Evolutionary conservation across 768 basidiomycete genomes (phyloP).

Genomic region (Xanthoconium stramineum): DNA sequence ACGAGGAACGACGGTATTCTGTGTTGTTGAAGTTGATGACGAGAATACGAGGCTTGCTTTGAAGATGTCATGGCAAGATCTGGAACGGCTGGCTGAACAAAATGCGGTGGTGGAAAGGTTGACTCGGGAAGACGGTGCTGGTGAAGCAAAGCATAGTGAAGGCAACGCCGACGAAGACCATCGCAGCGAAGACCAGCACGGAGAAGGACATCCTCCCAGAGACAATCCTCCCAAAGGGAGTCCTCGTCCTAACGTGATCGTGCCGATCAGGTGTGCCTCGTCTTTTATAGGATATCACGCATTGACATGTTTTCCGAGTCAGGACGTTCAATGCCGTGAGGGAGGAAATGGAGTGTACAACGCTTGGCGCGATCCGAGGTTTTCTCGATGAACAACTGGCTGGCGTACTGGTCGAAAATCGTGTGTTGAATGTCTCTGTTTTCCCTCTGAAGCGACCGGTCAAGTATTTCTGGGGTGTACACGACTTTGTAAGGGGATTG

Average conservation of each 20-base stretch:
- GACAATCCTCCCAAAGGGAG: too few species aligned
- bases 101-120: background rate
- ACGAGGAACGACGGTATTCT: slow-evolving; percentile 7
- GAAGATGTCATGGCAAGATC: background rate
- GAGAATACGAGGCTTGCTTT: background rate
- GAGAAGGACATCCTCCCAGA: too few species aligned
- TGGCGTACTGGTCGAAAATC: background rate
- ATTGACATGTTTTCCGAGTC: background rate
- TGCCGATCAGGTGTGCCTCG: background rate
- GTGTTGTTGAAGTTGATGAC: background rate
- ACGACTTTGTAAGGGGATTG: background rate
- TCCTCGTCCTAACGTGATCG: background rate
- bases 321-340: background rate
- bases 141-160: too few species aligned
- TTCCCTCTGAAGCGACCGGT: background rate
- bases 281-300: background rate
- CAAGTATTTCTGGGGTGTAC: background rate
- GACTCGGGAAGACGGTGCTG: too few species aligned
- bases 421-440: background rate
- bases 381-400: background rate
- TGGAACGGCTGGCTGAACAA: background rate
- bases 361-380: background rate
- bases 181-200: too few species aligned
- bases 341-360: background rate
- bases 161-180: too few species aligned